Conservation (phyloP, 495 filamentous ascomycete species). For the Ramalina intermedia region DNA sequence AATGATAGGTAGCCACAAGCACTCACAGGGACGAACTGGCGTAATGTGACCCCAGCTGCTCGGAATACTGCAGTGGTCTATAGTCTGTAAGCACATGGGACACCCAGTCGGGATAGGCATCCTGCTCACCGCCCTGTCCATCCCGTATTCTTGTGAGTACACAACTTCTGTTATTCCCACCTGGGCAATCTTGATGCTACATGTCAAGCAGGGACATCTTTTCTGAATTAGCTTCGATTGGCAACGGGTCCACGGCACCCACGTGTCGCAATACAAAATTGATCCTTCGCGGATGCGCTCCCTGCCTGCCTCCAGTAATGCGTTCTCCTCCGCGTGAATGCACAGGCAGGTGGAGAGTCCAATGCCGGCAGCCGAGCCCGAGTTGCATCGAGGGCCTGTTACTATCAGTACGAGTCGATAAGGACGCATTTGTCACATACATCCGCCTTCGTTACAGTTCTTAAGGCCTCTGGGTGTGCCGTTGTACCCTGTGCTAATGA, state of each 20-base stretch:
- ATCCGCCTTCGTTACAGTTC: conserved; percentile 92
- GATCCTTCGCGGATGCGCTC: conserved; percentile 70
- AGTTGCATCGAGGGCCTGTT: conserved; percentile 64
- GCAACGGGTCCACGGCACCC: conserved; percentile 12
- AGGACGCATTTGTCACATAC: conserved; percentile 26
- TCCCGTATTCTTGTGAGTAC: conserved; percentile 81
- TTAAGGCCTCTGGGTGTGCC: conserved; percentile 73
- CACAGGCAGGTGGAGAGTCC: conserved; percentile 79
- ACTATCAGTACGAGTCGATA: background rate
- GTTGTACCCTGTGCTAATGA: conserved; percentile 96
- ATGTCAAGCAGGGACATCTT: conserved; percentile 91
- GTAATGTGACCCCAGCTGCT: conserved; percentile 58
- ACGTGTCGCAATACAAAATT: conserved; percentile 86
- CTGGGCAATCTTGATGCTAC: conserved; percentile 93
- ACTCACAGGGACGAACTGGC: conserved; percentile 73
- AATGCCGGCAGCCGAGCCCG: conserved; percentile 49
- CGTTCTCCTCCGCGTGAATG: conserved; percentile 95
- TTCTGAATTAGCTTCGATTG: background rate
- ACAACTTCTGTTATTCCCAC: conserved; percentile 93
- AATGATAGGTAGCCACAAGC: background rate
- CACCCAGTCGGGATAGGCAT: background rate
- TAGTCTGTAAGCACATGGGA: background rate
- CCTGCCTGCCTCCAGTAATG: conserved; percentile 80
- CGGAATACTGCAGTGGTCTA: conserved; percentile 59
- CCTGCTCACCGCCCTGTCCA: conserved; percentile 52